Evolutionary conservation across 2,329 filamentous ascomycete genomes (phyloP).

Genomic region (Ascochyta viciae-villosae): DNA sequence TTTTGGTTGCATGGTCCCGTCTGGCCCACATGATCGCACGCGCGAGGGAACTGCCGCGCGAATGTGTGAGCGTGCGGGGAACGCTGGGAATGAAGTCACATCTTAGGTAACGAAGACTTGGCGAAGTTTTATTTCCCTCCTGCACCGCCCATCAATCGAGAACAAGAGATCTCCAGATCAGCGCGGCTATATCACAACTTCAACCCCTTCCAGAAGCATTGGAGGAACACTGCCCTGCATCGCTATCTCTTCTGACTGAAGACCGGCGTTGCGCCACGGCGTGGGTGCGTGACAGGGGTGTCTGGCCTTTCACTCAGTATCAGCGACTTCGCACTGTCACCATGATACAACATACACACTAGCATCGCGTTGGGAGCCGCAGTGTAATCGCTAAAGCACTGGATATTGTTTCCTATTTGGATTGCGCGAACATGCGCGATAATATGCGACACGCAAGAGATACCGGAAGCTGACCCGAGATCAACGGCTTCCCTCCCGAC

Average conservation of each 20-base stretch:
- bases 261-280: not conserved
- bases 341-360: not conserved
- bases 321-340: not conserved
- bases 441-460: not conserved
- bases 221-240: not conserved
- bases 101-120: slow-evolving; percentile 10
- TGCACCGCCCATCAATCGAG: not conserved
- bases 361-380: not conserved
- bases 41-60: slow-evolving; percentile 1
- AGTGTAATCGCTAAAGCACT: not conserved
- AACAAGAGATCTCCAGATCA: not conserved
- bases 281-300: not conserved
- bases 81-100: not conserved
- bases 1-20: not conserved
- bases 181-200: not conserved
- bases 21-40: not conserved
- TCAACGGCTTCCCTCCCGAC: slow-evolving; percentile 1
- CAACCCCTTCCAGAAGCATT: not conserved
- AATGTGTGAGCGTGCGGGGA: slow-evolving; percentile 9
- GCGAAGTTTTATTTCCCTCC: not conserved
- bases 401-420: slow-evolving; percentile 7
- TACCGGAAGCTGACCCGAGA: slow-evolving; percentile 6
- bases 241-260: not conserved
- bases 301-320: not conserved
- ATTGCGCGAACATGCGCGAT: not conserved